A percentile compares a stretch with the other conserved stretches of the same genome.
Evolutionary conservation across 148 eudicot species (phyloP).

Genomic region (Silene latifolia): DNA sequence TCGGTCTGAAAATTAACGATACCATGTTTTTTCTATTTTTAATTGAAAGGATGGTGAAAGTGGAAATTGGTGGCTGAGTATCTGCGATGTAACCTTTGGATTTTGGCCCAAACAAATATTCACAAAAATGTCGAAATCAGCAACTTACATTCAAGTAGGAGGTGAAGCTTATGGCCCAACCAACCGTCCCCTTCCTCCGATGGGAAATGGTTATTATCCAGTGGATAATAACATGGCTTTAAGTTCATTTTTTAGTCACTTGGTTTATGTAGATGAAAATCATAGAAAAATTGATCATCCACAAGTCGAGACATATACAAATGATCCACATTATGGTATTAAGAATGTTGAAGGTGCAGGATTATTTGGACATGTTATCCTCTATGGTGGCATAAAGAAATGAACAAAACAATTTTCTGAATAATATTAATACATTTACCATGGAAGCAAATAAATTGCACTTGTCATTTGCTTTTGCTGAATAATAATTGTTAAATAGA

Average conservation of each 20-base stretch:
- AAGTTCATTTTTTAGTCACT: background rate
- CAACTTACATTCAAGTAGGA: background rate
- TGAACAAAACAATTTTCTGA: no score
- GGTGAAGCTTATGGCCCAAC: background rate
- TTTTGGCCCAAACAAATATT: background rate
- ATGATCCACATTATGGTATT: background rate
- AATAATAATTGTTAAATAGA: no score
- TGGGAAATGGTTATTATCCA: background rate
- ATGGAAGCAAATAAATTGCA: no score
- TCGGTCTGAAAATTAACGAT: no score
- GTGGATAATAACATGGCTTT: background rate
- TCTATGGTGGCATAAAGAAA: background rate
- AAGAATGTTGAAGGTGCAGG: background rate
- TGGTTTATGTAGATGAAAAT: background rate
- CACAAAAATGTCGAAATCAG: background rate
- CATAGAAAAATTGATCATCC: background rate
- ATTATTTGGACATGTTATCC: background rate
- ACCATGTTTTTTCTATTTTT: no score
- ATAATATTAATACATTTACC: no score
- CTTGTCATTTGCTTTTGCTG: no score
- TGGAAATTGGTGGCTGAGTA: background rate
- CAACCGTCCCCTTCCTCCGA: background rate
- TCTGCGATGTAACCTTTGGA: background rate
- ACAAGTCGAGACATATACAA: background rate
- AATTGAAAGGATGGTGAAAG: background rate